Evolutionary conservation across 1,139 yeast species (phyloP), one percentile per base, ranked within the genome.

Genomic region (Kluyveromyces sp.): DNA sequence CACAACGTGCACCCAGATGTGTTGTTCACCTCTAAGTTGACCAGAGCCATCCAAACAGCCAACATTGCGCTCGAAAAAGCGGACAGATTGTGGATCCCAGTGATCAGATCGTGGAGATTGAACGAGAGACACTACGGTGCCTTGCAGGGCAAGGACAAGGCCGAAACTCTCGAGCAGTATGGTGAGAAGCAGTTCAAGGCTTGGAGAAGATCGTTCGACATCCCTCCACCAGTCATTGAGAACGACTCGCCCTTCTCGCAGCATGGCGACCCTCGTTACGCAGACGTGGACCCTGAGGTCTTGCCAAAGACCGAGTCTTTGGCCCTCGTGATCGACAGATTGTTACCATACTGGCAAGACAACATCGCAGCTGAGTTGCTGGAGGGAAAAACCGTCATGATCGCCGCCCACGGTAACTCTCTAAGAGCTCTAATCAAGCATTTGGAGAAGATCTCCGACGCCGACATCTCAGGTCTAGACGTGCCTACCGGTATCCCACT

Each of bases 81-180:
- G 51, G 96, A 87, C 70, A 88, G 89, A 67, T 74, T 86, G 62
- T 89, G 80, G 78, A 77, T 92, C 56, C 96, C 95, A 64, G 95
- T 86, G 63, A 81, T 83, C 73, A 85, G 96, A 77, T 77, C 89
- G 48, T 89, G 97, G 97, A 83, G 96, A 77, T 80, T 89, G 69
- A 89, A 89, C 73, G 98, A 89, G 76, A 92, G 97, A 77, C 97
- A 89, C 74, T 89, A 89, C 74, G 98, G 98, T 77, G 96, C 88
- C 59, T 78, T 92, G 63, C 97, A 92, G 74, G 98, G 98, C 68
- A 89, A 89, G 77, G 94, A 89, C 77, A 89, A 89, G 77, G 96
- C 96, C 56, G 88, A 78, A 62, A 85, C 96, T 56, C 78, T 87
- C 66, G 92, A 80, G 63, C 70, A 78, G 63, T 89, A 79, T 73